phyloP scores from a whole-genome alignment of 257 asterid genomes.

The Nicotiana knightiana region DNA sequence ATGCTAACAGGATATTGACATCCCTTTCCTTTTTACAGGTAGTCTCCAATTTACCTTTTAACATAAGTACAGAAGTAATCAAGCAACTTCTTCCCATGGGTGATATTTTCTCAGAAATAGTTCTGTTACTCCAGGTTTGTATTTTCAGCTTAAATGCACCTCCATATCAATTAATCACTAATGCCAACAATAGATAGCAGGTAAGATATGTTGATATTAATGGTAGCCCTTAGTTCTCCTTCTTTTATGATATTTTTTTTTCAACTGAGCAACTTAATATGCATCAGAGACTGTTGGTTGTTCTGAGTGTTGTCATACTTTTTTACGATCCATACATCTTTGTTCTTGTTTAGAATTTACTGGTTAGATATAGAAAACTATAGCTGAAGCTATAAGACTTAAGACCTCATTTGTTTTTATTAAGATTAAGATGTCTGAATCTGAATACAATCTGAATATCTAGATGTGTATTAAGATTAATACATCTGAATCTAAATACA shows the following conservation, averaged over 20 bases:
- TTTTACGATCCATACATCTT: background rate
- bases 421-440: no score
- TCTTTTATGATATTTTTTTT: no score
- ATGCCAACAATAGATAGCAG: background rate
- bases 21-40: slow-evolving; percentile 44
- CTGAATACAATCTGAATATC: no score
- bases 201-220: background rate
- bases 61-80: slow-evolving; percentile 83
- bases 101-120: slow-evolving; percentile 79
- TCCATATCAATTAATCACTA: background rate
- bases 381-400: background rate
- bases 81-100: slow-evolving; percentile 99
- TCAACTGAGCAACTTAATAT: background rate
- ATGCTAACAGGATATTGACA: background rate
- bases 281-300: background rate
- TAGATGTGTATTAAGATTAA: background rate
- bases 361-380: background rate
- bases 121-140: slow-evolving; percentile 83
- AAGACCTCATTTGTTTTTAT: no score
- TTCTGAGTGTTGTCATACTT: background rate
- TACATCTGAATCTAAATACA: no score
- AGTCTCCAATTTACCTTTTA: slow-evolving; percentile 90
- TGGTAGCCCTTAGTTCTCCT: background rate
- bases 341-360: background rate
- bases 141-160: background rate